Percentiles rank a stretch among this genome's conserved stretches.
Conservation (phyloP, 495 filamentous ascomycete genomes). For the Neurospora sp. region DNA sequence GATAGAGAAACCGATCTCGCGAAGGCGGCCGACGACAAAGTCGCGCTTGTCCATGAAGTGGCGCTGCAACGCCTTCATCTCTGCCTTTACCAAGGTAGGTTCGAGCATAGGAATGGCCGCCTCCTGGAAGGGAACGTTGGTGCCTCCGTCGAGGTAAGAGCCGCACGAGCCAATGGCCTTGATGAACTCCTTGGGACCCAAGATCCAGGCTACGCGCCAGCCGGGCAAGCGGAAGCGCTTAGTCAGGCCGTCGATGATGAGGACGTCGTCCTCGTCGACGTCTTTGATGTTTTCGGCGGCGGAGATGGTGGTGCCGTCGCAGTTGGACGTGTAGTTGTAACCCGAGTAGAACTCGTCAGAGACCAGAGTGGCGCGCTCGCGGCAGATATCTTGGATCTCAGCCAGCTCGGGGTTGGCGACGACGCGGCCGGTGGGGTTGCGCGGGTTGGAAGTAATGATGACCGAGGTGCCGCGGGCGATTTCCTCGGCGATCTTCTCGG, state of each 20-base stretch:
- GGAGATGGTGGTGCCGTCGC: constrained; percentile 72
- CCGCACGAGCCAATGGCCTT: constrained; percentile 87
- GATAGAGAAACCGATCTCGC: constrained; percentile 74
- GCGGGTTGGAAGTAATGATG: constrained; percentile 91
- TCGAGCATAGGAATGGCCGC: constrained; percentile 89
- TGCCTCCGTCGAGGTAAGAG: constrained; percentile 90
- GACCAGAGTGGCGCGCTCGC: constrained; percentile 80
- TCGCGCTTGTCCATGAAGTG: constrained; percentile 89
- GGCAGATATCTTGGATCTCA: constrained; percentile 84
- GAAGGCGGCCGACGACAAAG: constrained; percentile 68
- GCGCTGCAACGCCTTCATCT: constrained; percentile 80
- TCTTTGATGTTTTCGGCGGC: constrained; percentile 63
- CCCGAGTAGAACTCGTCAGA: constrained; percentile 96
- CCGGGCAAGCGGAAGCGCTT: constrained; percentile 95
- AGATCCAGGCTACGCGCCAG: constrained; percentile 93
- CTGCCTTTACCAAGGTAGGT: constrained; percentile 62
- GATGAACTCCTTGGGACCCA: constrained; percentile 95
- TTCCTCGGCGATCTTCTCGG: constrained; percentile 84
- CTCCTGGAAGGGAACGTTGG: constrained; percentile 92
- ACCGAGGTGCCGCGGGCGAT: constrained; percentile 80
- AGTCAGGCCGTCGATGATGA: constrained; percentile 91
- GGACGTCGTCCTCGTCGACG: constrained; percentile 58
- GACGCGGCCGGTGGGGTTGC: constrained; percentile 89
- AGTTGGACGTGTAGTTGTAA: constrained; percentile 87
- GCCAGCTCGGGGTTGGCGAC: constrained; percentile 70